These are phyloP conservation scores for Tricladium varicosporioides DNA, from an alignment of 2,329 filamentous ascomycete species.

Conservation along the genomic window DNA sequence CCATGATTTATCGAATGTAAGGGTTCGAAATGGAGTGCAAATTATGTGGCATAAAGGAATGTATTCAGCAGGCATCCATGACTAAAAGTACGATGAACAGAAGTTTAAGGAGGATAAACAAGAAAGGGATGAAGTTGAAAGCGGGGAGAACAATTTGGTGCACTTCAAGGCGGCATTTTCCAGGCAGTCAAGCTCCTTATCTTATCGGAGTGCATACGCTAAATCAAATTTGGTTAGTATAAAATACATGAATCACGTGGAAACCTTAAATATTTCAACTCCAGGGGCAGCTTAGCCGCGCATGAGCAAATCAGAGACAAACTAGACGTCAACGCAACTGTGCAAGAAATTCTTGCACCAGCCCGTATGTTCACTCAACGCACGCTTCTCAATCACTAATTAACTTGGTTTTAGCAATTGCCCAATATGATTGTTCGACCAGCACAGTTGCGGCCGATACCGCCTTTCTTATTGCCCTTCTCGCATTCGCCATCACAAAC, in stretches of 20 bases:
- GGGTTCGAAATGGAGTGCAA: too few species aligned
- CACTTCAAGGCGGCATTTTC: not conserved
- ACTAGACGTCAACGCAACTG: too few species aligned
- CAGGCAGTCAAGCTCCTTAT: not conserved
- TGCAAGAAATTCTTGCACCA: not conserved
- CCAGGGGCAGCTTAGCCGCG: not conserved
- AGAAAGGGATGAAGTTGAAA: too few species aligned
- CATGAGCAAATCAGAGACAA: too few species aligned
- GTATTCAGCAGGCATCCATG: too few species aligned
- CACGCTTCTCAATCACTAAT: not conserved
- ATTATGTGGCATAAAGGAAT: too few species aligned
- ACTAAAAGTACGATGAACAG: too few species aligned
- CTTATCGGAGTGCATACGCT: not conserved
- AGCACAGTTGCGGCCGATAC: constrained; percentile 28
- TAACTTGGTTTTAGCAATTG: constrained; percentile 3
- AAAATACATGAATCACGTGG: not conserved
- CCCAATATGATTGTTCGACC: constrained; percentile 31
- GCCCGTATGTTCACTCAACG: not conserved
- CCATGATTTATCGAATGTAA: too few species aligned
- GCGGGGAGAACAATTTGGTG: too few species aligned
- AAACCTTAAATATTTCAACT: not conserved
- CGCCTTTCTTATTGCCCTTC: constrained; percentile 33
- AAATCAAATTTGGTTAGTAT: too few species aligned
- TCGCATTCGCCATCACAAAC: constrained; percentile 27
- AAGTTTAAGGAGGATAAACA: too few species aligned